Percentiles rank a stretch among this genome's conserved stretches.
Evolutionary conservation across 2,329 filamentous ascomycete species (phyloP).

Genomic region (Sporothrix pseudoabietina): DNA sequence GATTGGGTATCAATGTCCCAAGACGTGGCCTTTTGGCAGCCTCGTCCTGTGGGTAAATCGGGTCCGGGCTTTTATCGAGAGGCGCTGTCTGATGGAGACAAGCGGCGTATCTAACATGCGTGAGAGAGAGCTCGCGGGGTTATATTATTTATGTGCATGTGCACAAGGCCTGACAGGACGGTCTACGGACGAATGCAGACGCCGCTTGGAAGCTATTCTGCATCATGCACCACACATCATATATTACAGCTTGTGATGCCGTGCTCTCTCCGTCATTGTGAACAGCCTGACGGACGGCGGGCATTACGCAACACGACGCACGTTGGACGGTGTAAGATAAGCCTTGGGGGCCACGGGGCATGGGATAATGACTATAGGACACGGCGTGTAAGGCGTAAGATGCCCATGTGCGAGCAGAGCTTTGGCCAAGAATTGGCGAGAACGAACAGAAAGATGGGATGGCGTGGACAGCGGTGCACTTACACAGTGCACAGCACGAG

Average conservation of each 20-base stretch:
- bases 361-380: background rate
- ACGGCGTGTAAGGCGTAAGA: background rate
- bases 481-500: slow-evolving; percentile 15
- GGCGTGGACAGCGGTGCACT: slow-evolving; percentile 9
- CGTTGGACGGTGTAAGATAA: background rate
- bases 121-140: background rate
- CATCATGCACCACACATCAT: background rate
- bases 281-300: background rate
- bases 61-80: background rate
- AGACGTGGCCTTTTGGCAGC: slow-evolving; percentile 16
- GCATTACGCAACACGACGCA: slow-evolving; percentile 6
- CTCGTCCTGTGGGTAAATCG: background rate
- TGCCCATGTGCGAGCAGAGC: background rate
- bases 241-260: background rate
- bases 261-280: background rate
- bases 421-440: background rate
- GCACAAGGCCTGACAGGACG: background rate
- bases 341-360: background rate
- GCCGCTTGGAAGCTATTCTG: background rate
- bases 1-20: background rate
- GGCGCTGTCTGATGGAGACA: background rate
- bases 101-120: background rate
- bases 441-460: slow-evolving; percentile 13
- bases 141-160: background rate
- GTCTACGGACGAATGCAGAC: background rate